Percentiles rank a stretch among this genome's conserved stretches.
Conservation (phyloP, 345 rosid species). For the Sisymbrium irio region DNA sequence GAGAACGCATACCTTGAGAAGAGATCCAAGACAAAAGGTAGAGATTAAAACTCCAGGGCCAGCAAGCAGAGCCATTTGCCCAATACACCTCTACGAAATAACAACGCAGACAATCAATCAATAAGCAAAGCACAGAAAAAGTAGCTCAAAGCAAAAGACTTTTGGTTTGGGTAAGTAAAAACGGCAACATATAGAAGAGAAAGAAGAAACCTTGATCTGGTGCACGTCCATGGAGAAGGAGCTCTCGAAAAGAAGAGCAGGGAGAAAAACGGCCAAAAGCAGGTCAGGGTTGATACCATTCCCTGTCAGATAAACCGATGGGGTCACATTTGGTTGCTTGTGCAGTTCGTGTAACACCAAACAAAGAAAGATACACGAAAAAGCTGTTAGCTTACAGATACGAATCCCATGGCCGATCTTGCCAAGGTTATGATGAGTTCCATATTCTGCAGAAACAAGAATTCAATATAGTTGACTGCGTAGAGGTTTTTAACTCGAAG, state of each 20-base stretch:
- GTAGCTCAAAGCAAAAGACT: neutral
- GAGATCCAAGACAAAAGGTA: conserved; percentile 74
- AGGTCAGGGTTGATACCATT: conserved; percentile 72
- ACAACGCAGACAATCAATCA: no score
- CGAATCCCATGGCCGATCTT: conserved; percentile 84
- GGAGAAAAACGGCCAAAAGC: conserved; percentile 87
- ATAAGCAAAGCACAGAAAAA: no score
- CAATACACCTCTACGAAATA: conserved; percentile 73
- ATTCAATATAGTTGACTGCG: no score
- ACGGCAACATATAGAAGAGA: neutral
- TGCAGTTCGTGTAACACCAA: no score
- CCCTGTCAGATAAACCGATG: no score
- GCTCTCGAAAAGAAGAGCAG: conserved; percentile 92
- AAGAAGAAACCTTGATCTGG: conserved; percentile 73
- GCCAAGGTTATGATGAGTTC: conserved; percentile 70
- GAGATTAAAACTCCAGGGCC: conserved; percentile 93
- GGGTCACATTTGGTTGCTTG: no score
- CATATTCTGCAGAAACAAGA: conserved; percentile 92
- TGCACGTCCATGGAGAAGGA: conserved; percentile 89
- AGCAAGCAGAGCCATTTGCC: conserved; percentile 86
- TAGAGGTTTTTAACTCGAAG: no score
- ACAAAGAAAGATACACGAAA: no score
- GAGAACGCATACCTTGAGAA: conserved; percentile 56
- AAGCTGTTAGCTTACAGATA: conserved; percentile 84
- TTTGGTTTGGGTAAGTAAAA: no score